A percentile compares a stretch with the other conserved stretches of the same genome.
Evolutionary conservation across 192 early-diverging fungal species (phyloP).

Genomic region (Coemansia interrupta): DNA sequence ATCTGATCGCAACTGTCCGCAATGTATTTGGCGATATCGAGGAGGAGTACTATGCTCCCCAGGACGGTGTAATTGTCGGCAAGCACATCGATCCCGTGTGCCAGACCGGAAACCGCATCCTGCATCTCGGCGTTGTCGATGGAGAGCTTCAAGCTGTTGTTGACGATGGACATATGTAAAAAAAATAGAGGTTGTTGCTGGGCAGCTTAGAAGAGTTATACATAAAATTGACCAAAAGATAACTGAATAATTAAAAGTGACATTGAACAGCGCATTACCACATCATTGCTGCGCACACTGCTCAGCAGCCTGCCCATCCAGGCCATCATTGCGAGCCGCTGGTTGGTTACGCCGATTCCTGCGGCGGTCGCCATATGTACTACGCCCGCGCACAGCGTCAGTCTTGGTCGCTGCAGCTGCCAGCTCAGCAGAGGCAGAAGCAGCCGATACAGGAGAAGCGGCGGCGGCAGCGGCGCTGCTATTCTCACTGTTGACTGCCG

Average conservation of each 20-base stretch:
- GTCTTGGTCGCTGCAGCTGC: conserved; percentile 1
- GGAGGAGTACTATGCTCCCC: conserved; percentile 78
- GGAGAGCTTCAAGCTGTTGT: conserved; percentile 55
- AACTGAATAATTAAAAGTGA: too few relatives aligned
- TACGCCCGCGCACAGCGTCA: conserved; percentile 25
- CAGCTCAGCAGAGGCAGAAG: not conserved
- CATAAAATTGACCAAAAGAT: too few relatives aligned
- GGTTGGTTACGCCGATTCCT: conserved; percentile 46
- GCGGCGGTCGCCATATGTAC: conserved; percentile 46
- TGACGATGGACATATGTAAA: conserved; percentile 61
- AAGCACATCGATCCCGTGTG: conserved; percentile 82
- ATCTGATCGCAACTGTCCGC: conserved; percentile 79
- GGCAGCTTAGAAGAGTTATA: too few relatives aligned
- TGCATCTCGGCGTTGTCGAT: conserved; percentile 76
- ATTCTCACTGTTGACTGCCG: conserved; percentile 10
- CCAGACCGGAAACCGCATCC: conserved; percentile 79
- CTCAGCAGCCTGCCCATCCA: conserved; percentile 43
- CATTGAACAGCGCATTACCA: not conserved
- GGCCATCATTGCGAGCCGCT: conserved; percentile 19
- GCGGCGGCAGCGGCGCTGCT: not conserved
- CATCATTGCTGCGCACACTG: conserved; percentile 48
- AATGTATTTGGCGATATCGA: conserved; percentile 87
- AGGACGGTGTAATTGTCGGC: conserved; percentile 79
- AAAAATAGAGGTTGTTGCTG: conserved; percentile 1
- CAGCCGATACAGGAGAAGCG: not conserved